phyloP scores from a whole-genome alignment of 2,329 filamentous ascomycete species.

The Fusarium sp. region DNA sequence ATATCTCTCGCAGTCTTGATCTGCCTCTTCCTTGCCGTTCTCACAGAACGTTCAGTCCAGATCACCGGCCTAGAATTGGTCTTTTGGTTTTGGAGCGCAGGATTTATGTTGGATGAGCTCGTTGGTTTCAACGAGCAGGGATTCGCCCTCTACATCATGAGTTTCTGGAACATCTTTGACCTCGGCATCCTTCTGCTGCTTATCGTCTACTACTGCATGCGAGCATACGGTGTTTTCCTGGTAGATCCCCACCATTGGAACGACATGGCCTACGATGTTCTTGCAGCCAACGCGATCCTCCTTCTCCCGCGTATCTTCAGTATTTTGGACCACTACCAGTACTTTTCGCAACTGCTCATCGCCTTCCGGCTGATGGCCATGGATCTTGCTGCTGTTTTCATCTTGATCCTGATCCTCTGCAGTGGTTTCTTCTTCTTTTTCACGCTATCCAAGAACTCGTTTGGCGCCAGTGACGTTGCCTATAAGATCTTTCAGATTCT shows the following conservation, averaged over 20 bases:
- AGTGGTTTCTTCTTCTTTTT: conserved; percentile 98
- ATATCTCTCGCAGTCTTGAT: conserved; percentile 88
- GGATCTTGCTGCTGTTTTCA: conserved; percentile 85
- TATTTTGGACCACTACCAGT: conserved; percentile 92
- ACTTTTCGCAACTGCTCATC: conserved; percentile 94
- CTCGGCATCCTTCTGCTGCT: conserved; percentile 88
- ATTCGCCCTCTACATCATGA: conserved; percentile 96
- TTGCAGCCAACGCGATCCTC: conserved; percentile 90
- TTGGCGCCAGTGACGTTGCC: conserved; percentile 79
- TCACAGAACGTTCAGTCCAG: conserved; percentile 78
- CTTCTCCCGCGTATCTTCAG: conserved; percentile 93
- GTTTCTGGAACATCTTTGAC: conserved; percentile 97
- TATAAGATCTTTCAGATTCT: conserved; percentile 94
- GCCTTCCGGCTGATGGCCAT: conserved; percentile 95
- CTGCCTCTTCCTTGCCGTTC: conserved; percentile 85
- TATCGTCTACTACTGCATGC: conserved; percentile 89
- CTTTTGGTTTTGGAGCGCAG: conserved; percentile 98
- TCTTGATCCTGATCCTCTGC: conserved; percentile 87
- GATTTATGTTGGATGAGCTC: conserved; percentile 96
- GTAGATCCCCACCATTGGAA: conserved; percentile 81
- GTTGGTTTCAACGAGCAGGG: conserved; percentile 97
- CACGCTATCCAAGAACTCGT: conserved; percentile 79
- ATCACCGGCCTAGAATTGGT: conserved; percentile 89
- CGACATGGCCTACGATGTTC: conserved; percentile 90
- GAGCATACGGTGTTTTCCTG: conserved; percentile 87